phyloP scores from a whole-genome alignment of 805 yeast genomes.

The Wickerhamomyces silvicola region DNA sequence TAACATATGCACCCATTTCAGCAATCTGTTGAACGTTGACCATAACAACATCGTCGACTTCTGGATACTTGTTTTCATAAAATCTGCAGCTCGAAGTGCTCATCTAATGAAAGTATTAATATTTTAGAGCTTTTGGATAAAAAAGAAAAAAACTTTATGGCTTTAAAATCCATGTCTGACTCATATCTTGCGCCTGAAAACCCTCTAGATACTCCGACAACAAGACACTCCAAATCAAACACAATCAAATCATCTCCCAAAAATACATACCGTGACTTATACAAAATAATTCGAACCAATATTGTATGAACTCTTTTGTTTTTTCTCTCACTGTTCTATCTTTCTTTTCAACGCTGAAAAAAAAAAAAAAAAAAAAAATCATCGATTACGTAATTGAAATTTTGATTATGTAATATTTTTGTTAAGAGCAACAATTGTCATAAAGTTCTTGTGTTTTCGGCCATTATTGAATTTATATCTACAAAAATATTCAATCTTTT shows the following conservation, averaged over 20 bases:
- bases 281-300: background rate
- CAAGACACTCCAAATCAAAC: background rate
- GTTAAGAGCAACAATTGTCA: background rate
- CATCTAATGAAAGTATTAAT: conserved; percentile 34
- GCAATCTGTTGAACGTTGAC: conserved; percentile 98
- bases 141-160: too few relatives aligned
- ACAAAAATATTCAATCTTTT: too few relatives aligned
- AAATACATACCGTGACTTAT: background rate
- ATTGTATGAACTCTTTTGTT: background rate
- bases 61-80: conserved; percentile 97
- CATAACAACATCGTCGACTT: conserved; percentile 98
- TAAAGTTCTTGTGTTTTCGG: too few relatives aligned
- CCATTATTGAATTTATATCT: too few relatives aligned
- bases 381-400: background rate
- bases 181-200: too few relatives aligned
- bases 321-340: background rate
- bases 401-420: background rate
- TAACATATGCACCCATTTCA: conserved; percentile 99
- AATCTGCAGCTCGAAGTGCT: conserved; percentile 89
- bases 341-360: background rate
- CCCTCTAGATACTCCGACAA: background rate
- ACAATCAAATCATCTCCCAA: background rate
- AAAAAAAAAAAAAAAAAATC: background rate
- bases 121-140: background rate
- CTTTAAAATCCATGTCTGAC: too few relatives aligned